Base-by-base conservation (phyloP, 768 basidiomycete genomes). In the Boletus vermiculosoides region DNA sequence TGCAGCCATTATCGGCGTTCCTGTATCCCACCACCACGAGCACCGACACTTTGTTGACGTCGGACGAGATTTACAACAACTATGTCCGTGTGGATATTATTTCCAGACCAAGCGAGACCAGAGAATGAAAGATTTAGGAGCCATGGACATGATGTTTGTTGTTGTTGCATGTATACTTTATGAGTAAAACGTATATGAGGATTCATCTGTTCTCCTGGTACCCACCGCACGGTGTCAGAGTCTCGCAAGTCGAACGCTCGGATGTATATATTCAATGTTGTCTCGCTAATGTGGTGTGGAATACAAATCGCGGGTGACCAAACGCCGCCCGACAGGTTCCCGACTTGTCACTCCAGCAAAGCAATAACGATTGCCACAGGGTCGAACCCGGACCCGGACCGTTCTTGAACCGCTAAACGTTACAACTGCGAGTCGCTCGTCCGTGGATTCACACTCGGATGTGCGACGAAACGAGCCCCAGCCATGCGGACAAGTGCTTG, bases 11-110 rank as follows among this genome's bases (percentile, higher is more conserved):
- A 50, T 79, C 85, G 2, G 84, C 86, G 15, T 90, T 86, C 73
- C 67, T 88, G 55, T 79, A 86, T 65, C 80, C 83, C 0, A 82
- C 80, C 46, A 74, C 80, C 48, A 66, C 63, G 16, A 77, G 76
- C 28, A 82, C 85, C 54, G 86, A 90, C 66, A 87, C 84, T 3
- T 74, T 90, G 40, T 71, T 90, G 55, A 84, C 86, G 22, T 82
- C 83, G 22, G 84, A 84, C 52, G 87, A 90, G 73, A 64, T 90
- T 40, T 90, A 90, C 72, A 82, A 88, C 73, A 86, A 88, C 63
- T 88, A 82, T 59, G 83, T 87, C 46, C 78, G 82, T 40, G 77
- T 77, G 53, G 82, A 85, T 68, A 80, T 88, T 25, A 63, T 72
- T 13, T 20, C 51, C n/a, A 45, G 59, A 45, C 52, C 49, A 5